Percentiles rank a stretch among this genome's conserved stretches.
These are phyloP conservation scores for Arthrocladium fulminans DNA, from an alignment of 2,329 filamentous ascomycete genomes.

Conservation along the genomic window DNA sequence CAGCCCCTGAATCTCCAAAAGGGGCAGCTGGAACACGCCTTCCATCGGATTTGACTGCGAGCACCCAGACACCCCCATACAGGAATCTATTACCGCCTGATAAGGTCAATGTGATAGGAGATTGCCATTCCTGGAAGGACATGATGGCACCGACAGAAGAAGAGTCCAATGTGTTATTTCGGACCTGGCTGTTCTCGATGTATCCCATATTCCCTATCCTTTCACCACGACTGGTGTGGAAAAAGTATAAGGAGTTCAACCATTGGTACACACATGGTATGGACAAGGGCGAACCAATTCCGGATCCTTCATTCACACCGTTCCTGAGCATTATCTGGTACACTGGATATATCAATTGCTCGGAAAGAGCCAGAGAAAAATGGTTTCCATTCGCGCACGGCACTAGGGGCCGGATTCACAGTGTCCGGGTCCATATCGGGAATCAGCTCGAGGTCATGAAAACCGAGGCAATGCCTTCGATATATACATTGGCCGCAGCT, in stretches of 20 bases:
- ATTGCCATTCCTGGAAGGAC: background rate
- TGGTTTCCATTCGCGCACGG: conserved; percentile 16
- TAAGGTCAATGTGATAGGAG: background rate
- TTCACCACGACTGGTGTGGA: conserved; percentile 35
- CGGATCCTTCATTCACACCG: conserved; percentile 36
- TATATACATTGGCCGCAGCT: conserved; percentile 37
- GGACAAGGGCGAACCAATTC: conserved; percentile 30
- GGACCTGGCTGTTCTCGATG: conserved; percentile 39
- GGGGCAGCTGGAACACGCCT: background rate
- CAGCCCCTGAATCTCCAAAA: background rate
- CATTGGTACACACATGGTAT: conserved; percentile 34
- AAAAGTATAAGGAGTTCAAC: conserved; percentile 38
- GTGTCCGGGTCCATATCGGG: background rate
- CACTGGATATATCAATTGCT: conserved; percentile 39
- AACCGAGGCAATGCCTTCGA: conserved; percentile 18
- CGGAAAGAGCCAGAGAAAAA: conserved; percentile 25
- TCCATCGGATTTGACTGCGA: background rate
- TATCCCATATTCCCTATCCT: conserved; percentile 39
- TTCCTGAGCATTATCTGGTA: conserved; percentile 41
- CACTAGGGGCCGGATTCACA: background rate
- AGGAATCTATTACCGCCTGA: background rate
- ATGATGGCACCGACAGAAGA: conserved; percentile 31
- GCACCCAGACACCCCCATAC: background rate
- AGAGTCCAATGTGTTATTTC: conserved; percentile 40
- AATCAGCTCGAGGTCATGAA: background rate